These are phyloP conservation scores for Cladosporium sp. DNA, from an alignment of 2,329 filamentous ascomycete genomes.

Conservation along the genomic window DNA sequence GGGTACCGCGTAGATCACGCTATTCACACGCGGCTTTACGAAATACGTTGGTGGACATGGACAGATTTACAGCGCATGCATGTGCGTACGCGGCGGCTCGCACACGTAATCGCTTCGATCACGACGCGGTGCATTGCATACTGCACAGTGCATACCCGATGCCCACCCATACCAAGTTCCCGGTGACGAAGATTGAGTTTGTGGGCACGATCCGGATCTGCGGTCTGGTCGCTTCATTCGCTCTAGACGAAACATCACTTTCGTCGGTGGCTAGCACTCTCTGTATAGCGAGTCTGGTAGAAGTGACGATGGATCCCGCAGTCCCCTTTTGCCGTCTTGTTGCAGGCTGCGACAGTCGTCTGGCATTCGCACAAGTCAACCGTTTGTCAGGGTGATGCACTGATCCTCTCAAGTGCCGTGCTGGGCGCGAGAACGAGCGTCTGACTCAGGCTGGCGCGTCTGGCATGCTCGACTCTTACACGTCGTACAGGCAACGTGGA, in stretches of 20 bases:
- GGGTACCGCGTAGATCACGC: not conserved
- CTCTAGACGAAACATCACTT: not conserved
- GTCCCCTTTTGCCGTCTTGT: not conserved
- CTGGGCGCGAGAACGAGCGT: not conserved
- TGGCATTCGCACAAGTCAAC: not conserved
- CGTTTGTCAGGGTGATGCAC: conserved; percentile 9
- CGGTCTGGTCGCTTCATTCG: not conserved
- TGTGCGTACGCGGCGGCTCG: conserved; percentile 7
- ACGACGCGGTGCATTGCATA: conserved; percentile 1
- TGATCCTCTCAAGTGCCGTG: not conserved
- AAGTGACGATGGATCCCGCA: not conserved
- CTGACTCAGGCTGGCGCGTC: conserved; percentile 15
- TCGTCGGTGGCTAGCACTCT: not conserved
- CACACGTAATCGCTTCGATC: not conserved
- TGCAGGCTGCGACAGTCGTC: not conserved
- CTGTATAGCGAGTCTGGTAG: not conserved
- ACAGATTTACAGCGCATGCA: conserved; percentile 7
- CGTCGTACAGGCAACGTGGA: conserved; percentile 18
- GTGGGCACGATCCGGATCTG: conserved; percentile 3
- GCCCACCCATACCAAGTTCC: conserved; percentile 2
- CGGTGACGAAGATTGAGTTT: conserved; percentile 9
- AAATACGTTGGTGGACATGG: not conserved
- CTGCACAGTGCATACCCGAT: conserved; percentile 3
- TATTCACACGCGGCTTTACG: not conserved
- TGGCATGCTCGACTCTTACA: not conserved